Evolutionary conservation across 2,329 filamentous ascomycete species (phyloP).

Genomic region (Microcyclosporella mali): DNA sequence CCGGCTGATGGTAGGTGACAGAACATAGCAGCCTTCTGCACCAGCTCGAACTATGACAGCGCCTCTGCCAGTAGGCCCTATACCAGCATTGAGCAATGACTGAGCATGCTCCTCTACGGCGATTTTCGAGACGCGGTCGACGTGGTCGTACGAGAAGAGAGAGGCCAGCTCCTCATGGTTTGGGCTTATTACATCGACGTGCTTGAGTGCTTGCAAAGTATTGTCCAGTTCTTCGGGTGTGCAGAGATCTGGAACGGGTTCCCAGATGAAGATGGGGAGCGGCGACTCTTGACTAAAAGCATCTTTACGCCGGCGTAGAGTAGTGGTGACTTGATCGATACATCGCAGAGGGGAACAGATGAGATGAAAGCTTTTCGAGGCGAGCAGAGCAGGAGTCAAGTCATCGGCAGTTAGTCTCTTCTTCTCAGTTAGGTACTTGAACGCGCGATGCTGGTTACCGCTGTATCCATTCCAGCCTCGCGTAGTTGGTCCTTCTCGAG

Average conservation of each 20-base stretch:
- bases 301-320: slow-evolving; percentile 50
- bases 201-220: slow-evolving; percentile 47
- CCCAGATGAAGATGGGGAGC: slow-evolving; percentile 77
- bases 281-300: slow-evolving; percentile 15
- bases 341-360: slow-evolving; percentile 76
- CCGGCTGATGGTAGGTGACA: slow-evolving; percentile 28
- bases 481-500: slow-evolving; percentile 68
- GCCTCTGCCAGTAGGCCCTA: slow-evolving; percentile 31
- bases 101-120: slow-evolving; percentile 36
- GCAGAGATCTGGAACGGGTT: slow-evolving; percentile 87
- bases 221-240: slow-evolving; percentile 56
- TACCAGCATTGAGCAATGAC: slow-evolving; percentile 26
- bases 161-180: slow-evolving; percentile 85
- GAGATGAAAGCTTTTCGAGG: slow-evolving; percentile 75
- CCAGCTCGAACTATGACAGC: slow-evolving; percentile 65
- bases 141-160: slow-evolving; percentile 58
- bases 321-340: slow-evolving; percentile 66
- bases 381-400: slow-evolving; percentile 60
- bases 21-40: slow-evolving; percentile 61
- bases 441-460: slow-evolving; percentile 48
- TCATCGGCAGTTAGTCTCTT: slow-evolving; percentile 68
- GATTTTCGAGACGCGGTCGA: slow-evolving; percentile 31
- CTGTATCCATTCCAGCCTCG: slow-evolving; percentile 90
- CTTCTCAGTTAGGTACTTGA: slow-evolving; percentile 85
- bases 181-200: slow-evolving; percentile 61